Evolutionary conservation across 164 flowering plant genomes (phyloP).

Genomic region (Macadamia tetraphylla): DNA sequence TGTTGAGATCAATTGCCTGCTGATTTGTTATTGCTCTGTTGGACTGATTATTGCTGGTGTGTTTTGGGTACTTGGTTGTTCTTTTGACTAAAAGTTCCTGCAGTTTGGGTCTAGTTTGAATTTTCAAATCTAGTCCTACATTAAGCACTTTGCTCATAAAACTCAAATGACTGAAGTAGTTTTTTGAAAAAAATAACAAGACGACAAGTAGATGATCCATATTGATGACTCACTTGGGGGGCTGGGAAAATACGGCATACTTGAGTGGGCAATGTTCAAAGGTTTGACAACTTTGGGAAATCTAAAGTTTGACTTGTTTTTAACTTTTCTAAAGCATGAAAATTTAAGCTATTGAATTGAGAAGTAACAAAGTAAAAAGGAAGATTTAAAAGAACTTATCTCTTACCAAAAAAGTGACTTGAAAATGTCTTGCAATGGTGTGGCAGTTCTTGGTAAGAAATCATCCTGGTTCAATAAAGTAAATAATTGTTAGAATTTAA

Average conservation of each 20-base stretch:
- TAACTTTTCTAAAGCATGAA: not conserved
- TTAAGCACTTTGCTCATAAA: not conserved
- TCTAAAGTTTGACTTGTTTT: not conserved
- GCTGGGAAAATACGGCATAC: constrained; percentile 17
- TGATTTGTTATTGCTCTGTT: too few species aligned
- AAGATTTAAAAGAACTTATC: constrained; percentile 29
- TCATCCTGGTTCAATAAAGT: constrained; percentile 68
- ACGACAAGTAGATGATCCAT: constrained; percentile 4
- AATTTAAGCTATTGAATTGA: not conserved
- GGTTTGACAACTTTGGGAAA: not conserved
- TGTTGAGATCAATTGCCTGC: too few species aligned
- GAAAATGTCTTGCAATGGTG: constrained; percentile 84
- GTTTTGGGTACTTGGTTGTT: too few species aligned
- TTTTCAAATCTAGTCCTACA: too few species aligned
- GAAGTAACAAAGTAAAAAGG: constrained; percentile 5
- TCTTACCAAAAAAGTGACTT: constrained; percentile 93
- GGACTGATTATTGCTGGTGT: too few species aligned
- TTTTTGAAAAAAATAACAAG: constrained; percentile 4
- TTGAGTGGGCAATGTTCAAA: not conserved
- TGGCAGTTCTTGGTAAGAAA: constrained; percentile 91
- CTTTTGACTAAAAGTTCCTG: too few species aligned
- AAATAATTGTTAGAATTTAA: constrained; percentile 4
- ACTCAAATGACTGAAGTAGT: not conserved
- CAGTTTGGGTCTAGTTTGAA: too few species aligned
- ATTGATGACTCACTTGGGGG: too few species aligned